Percentiles rank a stretch among this genome's conserved stretches.
Conservation (phyloP, 805 yeast genomes). For the Lipomyces oligophaga region DNA sequence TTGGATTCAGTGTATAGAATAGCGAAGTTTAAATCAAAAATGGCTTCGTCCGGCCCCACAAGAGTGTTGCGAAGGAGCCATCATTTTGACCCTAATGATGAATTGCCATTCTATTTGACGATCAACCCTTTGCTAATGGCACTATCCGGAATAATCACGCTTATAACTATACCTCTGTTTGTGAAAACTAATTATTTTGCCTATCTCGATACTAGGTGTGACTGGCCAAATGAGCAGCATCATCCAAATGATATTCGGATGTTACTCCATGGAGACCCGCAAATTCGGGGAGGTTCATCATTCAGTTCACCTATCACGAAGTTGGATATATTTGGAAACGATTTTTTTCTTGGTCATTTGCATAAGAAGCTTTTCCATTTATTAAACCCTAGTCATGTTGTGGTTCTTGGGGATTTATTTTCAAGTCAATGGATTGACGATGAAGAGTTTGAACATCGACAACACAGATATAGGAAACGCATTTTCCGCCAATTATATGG, state of each 20-base stretch:
- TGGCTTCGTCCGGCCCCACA: no score
- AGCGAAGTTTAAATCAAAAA: no score
- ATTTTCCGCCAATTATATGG: constrained; percentile 33
- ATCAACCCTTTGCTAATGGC: constrained; percentile 2
- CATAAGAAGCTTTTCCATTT: constrained; percentile 60
- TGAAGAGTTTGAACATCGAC: constrained; percentile 77
- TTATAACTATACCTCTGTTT: constrained; percentile 9
- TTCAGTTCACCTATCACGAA: constrained; percentile 66
- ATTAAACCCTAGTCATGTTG: constrained; percentile 71
- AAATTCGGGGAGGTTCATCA: constrained; percentile 84
- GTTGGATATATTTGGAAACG: constrained; percentile 86
- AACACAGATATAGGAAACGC: constrained; percentile 49
- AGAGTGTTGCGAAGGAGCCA: no score
- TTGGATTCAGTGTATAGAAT: no score
- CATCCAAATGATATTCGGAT: constrained; percentile 34
- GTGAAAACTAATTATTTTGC: constrained; percentile 13
- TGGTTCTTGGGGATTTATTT: constrained; percentile 88
- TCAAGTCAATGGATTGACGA: constrained; percentile 94
- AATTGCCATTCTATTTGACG: constrained; percentile 6
- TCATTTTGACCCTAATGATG: no score
- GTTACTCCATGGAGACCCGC: constrained; percentile 93
- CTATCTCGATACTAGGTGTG: constrained; percentile 4
- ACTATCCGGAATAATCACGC: not conserved
- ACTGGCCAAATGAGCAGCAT: constrained; percentile 11
- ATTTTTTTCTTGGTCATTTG: constrained; percentile 81